Evolutionary conservation across 106 monocot species (phyloP).

Genomic region (Cymbidium sinense): DNA sequence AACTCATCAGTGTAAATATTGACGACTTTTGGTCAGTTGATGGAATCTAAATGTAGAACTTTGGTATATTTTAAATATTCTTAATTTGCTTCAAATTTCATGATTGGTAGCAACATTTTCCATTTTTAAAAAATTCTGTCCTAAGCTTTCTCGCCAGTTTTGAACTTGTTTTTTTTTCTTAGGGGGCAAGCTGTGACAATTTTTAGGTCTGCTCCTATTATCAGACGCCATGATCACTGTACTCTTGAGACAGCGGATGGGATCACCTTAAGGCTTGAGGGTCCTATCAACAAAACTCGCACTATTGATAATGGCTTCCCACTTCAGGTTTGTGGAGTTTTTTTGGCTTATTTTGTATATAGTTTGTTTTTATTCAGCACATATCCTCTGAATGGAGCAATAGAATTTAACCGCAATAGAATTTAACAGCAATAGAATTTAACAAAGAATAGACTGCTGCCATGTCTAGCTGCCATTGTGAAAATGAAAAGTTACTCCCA

Average conservation of each 20-base stretch:
- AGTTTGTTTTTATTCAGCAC: not conserved
- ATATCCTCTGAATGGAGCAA: not conserved
- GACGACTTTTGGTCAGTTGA: too few species aligned
- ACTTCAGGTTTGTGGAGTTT: not conserved
- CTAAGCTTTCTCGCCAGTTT: not conserved
- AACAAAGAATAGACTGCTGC: not conserved
- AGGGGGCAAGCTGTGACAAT: slow-evolving; percentile 5
- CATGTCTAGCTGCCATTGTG: not conserved
- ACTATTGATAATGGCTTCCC: slow-evolving; percentile 12
- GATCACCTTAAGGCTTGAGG: slow-evolving; percentile 10
- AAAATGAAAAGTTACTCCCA: not conserved
- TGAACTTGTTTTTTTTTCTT: not conserved
- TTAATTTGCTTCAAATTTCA: too few species aligned
- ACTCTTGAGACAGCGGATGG: slow-evolving; percentile 17
- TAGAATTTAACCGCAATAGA: not conserved
- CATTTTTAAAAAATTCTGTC: not conserved
- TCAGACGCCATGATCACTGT: slow-evolving; percentile 1
- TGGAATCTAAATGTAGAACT: too few species aligned
- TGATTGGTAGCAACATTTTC: too few species aligned
- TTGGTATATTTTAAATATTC: too few species aligned
- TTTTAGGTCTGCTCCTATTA: slow-evolving; percentile 16
- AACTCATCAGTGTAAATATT: too few species aligned
- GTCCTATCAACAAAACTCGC: slow-evolving; percentile 8
- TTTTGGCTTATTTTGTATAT: not conserved
- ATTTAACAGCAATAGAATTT: not conserved